Conservation (phyloP, 306 rosid species). For the Dalbergia cochinchinensis region DNA sequence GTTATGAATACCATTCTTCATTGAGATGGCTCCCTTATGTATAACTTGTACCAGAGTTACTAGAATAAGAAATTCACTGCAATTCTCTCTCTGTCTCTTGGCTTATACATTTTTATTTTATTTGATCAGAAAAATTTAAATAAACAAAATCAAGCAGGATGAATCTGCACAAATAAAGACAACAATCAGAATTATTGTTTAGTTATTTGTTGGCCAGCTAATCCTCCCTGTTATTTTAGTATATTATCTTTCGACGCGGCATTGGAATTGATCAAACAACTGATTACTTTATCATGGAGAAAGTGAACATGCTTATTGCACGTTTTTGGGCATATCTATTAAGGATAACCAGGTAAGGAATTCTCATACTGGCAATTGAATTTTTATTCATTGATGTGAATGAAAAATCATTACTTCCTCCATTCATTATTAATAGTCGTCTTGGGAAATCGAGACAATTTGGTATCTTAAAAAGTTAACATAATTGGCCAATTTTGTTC, state of each 20-base stretch:
- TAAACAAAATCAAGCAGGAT: background rate
- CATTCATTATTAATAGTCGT: background rate
- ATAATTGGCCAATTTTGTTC: no score
- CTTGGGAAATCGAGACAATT: no score
- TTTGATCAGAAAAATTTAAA: background rate
- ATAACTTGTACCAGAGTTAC: no score
- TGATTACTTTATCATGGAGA: conserved; percentile 91
- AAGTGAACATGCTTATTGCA: conserved; percentile 87
- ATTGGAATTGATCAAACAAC: conserved; percentile 85
- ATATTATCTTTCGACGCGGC: conserved; percentile 89
- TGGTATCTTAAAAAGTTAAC: no score
- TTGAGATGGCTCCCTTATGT: no score
- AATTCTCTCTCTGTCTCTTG: background rate
- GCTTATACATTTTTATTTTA: background rate
- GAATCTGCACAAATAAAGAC: conserved; percentile 6
- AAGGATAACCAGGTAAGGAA: conserved; percentile 64
- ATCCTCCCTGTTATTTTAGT: conserved; percentile 63
- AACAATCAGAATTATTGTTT: conserved; percentile 1
- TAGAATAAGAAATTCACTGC: background rate
- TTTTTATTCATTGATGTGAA: conserved; percentile 18
- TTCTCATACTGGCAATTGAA: conserved; percentile 25
- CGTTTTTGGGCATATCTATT: conserved; percentile 81
- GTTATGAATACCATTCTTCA: no score
- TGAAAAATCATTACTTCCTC: background rate
- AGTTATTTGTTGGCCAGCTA: conserved; percentile 43